Evolutionary conservation across 805 yeast species (phyloP).

Genomic region (Schizosaccharomyces cryophilus): DNA sequence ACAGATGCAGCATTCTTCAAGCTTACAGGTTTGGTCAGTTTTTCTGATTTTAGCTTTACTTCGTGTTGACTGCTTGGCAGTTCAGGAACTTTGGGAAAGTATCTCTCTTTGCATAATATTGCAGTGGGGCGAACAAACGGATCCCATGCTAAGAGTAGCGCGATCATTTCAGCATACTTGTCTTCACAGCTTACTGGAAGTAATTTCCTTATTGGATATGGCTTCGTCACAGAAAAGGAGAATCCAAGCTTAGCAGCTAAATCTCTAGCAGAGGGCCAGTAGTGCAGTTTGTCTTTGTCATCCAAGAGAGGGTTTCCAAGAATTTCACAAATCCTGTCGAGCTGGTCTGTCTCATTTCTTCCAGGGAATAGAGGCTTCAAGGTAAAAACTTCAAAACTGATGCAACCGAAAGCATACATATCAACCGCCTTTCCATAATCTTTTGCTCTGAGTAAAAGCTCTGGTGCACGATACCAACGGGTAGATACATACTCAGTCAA

Average conservation of each 20-base stretch:
- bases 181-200: neutral
- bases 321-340: slow-evolving; percentile 78
- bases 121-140: neutral
- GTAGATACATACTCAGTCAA: slow-evolving; percentile 96
- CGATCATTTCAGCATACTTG: neutral
- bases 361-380: slow-evolving; percentile 88
- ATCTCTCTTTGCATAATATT: neutral
- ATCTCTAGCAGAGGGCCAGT: neutral
- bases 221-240: neutral
- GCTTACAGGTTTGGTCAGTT: neutral
- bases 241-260: neutral
- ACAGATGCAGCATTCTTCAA: neutral
- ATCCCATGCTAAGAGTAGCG: neutral
- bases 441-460: slow-evolving; percentile 72
- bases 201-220: neutral
- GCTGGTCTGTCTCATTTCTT: slow-evolving; percentile 71
- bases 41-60: neutral
- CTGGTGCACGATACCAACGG: slow-evolving; percentile 95
- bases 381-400: slow-evolving; percentile 68
- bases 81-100: neutral
- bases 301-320: slow-evolving; percentile 55
- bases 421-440: slow-evolving; percentile 80
- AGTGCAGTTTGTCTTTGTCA: neutral
- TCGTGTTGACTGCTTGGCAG: neutral
- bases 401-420: slow-evolving; percentile 92